These are phyloP conservation scores for Hypoxylon sp. DNA, from an alignment of 2,329 filamentous ascomycete genomes.

Conservation along the genomic window DNA sequence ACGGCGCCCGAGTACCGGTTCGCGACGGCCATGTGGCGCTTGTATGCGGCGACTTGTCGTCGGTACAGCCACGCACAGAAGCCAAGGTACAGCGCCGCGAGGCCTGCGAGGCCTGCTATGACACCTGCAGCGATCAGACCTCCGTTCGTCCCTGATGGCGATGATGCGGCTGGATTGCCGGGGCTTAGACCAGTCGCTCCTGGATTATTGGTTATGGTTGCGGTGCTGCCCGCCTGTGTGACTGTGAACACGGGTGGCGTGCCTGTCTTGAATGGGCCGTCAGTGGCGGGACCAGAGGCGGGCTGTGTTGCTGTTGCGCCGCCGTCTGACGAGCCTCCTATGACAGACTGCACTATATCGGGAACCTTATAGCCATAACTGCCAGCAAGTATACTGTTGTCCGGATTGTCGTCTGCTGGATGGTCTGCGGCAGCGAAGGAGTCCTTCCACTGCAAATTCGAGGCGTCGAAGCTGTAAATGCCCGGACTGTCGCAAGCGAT, in stretches of 20 bases:
- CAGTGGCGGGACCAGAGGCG: conserved; percentile 70
- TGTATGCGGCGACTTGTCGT: conserved; percentile 77
- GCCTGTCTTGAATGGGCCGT: conserved; percentile 78
- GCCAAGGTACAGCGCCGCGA: conserved; percentile 73
- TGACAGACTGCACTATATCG: conserved; percentile 69
- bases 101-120: conserved; percentile 73
- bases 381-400: conserved; percentile 66
- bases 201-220: conserved; percentile 58
- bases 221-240: conserved; percentile 62
- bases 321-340: conserved; percentile 71
- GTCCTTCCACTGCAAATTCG: conserved; percentile 71
- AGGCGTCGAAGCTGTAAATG: conserved; percentile 80
- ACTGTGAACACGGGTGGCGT: conserved; percentile 77
- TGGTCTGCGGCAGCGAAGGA: conserved; percentile 70
- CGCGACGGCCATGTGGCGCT: conserved; percentile 74
- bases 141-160: conserved; percentile 47
- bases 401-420: conserved; percentile 60
- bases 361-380: conserved; percentile 77
- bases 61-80: conserved; percentile 82
- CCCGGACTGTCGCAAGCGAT: conserved; percentile 75
- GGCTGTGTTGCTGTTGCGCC: conserved; percentile 76
- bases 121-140: conserved; percentile 64
- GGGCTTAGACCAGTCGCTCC: conserved; percentile 57
- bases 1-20: conserved; percentile 63
- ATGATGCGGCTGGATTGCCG: conserved; percentile 2